Percentiles rank a stretch among this genome's conserved stretches.
phyloP scores from a whole-genome alignment of 345 rosid genomes.

The Gynandropsis gynandra region DNA sequence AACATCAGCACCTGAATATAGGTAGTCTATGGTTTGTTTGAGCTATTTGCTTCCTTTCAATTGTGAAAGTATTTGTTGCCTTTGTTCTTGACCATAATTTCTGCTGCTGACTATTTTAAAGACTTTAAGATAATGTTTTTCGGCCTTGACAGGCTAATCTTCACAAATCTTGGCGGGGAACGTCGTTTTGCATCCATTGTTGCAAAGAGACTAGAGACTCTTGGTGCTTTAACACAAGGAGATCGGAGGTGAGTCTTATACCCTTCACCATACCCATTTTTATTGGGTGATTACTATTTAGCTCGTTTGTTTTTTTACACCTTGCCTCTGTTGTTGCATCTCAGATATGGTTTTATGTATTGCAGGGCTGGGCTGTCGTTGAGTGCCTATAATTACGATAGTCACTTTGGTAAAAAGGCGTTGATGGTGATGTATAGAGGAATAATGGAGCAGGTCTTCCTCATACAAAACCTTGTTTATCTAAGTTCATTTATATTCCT shows the following conservation, averaged over 20 bases:
- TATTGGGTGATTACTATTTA: slow-evolving; percentile 7
- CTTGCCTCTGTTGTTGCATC: slow-evolving; percentile 12
- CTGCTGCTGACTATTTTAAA: slow-evolving; percentile 15
- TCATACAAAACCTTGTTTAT: slow-evolving; percentile 7
- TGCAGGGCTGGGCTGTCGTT: slow-evolving; percentile 91
- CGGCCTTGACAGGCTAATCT: slow-evolving; percentile 52
- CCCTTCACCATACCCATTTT: slow-evolving; percentile 11
- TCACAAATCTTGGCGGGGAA: slow-evolving; percentile 95
- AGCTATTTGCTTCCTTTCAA: slow-evolving; percentile 10
- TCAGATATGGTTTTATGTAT: slow-evolving; percentile 21
- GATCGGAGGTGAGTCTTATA: slow-evolving; percentile 70
- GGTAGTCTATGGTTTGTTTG: slow-evolving; percentile 39
- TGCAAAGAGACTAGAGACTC: slow-evolving; percentile 94
- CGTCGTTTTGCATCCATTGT: slow-evolving; percentile 99
- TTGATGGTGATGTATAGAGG: slow-evolving; percentile 94
- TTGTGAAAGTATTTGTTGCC: slow-evolving; percentile 6
- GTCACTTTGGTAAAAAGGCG: slow-evolving; percentile 84
- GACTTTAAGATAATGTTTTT: slow-evolving; percentile 19
- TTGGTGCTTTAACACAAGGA: slow-evolving; percentile 98
- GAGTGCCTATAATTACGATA: slow-evolving; percentile 96
- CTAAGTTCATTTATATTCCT: slow-evolving; percentile 14
- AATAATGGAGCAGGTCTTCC: slow-evolving; percentile 81
- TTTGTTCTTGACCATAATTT: slow-evolving; percentile 1
- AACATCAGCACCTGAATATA: slow-evolving; percentile 97
- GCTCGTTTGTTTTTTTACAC: slow-evolving; percentile 9